These are phyloP conservation scores for Bipolaris cookei DNA, from an alignment of 2,329 filamentous ascomycete species.

Conservation along the genomic window DNA sequence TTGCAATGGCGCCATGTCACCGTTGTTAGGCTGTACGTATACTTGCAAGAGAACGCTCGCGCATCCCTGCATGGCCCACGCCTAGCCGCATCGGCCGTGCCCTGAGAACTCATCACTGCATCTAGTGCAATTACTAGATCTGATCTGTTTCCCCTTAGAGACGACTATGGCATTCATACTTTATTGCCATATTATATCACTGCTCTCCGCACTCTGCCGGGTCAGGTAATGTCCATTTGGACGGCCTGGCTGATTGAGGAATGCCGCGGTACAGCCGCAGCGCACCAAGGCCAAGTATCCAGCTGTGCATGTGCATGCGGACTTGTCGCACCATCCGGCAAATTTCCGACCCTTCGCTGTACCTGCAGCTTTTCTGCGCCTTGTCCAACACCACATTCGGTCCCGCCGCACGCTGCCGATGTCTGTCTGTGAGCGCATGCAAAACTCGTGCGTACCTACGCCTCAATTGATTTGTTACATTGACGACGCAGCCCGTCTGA, in stretches of 20 bases:
- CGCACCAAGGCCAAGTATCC: neutral
- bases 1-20: neutral
- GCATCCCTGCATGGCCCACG: neutral
- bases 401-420: neutral
- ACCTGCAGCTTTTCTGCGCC: conserved; percentile 1
- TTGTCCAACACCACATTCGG: neutral
- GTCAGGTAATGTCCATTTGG: neutral
- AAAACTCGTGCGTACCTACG: too few species aligned
- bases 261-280: conserved; percentile 7
- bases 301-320: conserved; percentile 5
- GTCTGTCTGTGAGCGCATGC: neutral
- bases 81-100: neutral
- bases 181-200: neutral
- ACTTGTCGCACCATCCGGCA: conserved; percentile 14
- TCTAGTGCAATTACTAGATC: neutral
- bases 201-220: neutral
- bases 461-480: neutral
- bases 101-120: neutral
- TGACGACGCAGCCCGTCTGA: neutral
- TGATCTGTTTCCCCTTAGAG: neutral
- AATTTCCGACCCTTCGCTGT: neutral
- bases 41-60: neutral
- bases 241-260: neutral
- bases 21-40: neutral
- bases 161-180: neutral